A percentile compares a stretch with the other conserved stretches of the same genome.
Evolutionary conservation across 2,329 filamentous ascomycete species (phyloP).

Genomic region (Zalaria obscura): DNA sequence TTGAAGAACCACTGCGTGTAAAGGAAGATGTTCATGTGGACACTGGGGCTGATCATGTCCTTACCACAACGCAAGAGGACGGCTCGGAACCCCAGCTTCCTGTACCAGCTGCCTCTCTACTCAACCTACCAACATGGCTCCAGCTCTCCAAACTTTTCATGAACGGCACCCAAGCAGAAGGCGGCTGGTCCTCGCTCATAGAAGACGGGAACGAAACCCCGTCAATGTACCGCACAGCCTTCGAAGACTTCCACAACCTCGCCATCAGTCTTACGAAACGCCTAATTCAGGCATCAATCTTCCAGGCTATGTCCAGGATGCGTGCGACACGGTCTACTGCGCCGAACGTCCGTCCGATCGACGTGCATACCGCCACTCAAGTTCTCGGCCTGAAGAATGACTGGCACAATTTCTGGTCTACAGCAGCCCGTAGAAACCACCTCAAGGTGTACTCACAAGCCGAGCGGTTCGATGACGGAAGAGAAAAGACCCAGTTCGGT

Average conservation of each 20-base stretch:
- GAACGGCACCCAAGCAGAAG: constrained; percentile 47
- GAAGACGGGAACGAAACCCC: constrained; percentile 38
- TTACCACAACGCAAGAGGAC: not conserved
- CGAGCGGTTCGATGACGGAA: constrained; percentile 7
- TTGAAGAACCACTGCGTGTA: constrained; percentile 12
- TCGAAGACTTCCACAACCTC: constrained; percentile 63
- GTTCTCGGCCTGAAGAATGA: constrained; percentile 37
- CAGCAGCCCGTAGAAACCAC: constrained; percentile 35
- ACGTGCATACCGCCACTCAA: constrained; percentile 41
- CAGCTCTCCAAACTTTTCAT: constrained; percentile 58
- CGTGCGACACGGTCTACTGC: constrained; percentile 30
- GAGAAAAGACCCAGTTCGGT: constrained; percentile 11
- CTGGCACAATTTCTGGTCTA: constrained; percentile 36
- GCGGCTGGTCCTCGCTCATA: constrained; percentile 53
- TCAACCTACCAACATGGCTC: constrained; percentile 48
- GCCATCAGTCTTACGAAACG: constrained; percentile 53
- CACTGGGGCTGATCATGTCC: too few relatives aligned
- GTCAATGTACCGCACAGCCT: constrained; percentile 57
- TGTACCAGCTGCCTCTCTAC: constrained; percentile 39
- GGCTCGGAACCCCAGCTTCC: constrained; percentile 7
- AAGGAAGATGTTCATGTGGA: not conserved
- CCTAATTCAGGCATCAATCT: constrained; percentile 54
- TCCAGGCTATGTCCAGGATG: constrained; percentile 56
- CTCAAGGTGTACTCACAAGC: constrained; percentile 30
- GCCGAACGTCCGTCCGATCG: constrained; percentile 19